Conservation (phyloP, 139 green algal genomes). For the Medakamo hakoo region DNA sequence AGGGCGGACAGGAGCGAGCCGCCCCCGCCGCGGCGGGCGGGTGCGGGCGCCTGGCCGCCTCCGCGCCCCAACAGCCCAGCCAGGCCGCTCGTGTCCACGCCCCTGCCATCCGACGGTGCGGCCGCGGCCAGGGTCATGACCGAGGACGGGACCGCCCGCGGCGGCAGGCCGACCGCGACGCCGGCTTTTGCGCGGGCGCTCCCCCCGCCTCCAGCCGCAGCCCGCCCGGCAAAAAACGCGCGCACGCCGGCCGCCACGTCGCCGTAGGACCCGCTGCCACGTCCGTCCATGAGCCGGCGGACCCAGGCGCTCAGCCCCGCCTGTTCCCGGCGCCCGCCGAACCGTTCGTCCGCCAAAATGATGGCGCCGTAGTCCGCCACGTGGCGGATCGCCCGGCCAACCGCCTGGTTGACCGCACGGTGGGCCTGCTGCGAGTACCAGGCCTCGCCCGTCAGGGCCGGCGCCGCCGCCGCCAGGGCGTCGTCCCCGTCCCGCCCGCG, state of each 20-base stretch:
- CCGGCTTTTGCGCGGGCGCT: background rate
- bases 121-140: background rate
- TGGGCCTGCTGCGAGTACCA: constrained; percentile 67
- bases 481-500: background rate
- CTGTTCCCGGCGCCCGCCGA: constrained; percentile 7
- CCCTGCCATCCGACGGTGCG: background rate
- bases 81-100: background rate
- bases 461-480: background rate
- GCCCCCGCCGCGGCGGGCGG: too few relatives aligned
- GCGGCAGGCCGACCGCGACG: background rate
- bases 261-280: background rate
- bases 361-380: constrained; percentile 80
- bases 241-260: background rate
- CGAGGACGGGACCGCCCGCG: background rate
- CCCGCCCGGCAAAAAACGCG: too few relatives aligned
- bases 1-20: background rate
- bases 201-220: background rate
- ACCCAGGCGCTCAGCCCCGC: background rate
- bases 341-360: constrained; percentile 70
- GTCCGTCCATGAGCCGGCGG: background rate
- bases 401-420: constrained; percentile 88
- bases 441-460: constrained; percentile 6
- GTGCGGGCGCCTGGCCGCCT: background rate
- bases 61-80: background rate
- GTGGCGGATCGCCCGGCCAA: constrained; percentile 93